Evolutionary conservation across 164 flowering plant species (phyloP), one percentile per base, ranked within the genome.

Genomic region (Stephania cephalantha): DNA sequence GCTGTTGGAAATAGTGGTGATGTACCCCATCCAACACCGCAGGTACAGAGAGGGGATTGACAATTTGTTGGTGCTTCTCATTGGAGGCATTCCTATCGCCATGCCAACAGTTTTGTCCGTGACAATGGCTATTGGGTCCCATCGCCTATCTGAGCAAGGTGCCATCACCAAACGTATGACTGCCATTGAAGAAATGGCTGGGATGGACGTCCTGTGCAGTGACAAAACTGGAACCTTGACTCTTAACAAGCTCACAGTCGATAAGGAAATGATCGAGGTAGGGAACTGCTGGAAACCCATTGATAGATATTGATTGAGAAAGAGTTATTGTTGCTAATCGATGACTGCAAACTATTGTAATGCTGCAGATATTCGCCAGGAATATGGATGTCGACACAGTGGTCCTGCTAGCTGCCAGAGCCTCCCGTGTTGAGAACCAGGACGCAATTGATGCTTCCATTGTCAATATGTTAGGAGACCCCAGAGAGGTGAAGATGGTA

Each of bases 151-250:
- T 2, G 75, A 93, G 78, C 98, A 93, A 76, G 98, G 98, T n/a
- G 98, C 98, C 79, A 91, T 93, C 74, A 93, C 98, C 44, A 91
- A 93, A 86, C 89, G 98, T 79, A 90, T 93, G 98, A 90, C 98
- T 13, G 98, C 98, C 75, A 93, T 93, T 68, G 97, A 93, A 78
- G 98, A 91, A 77, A 93, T 93, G 98, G 96, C 98, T 9, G 98
- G 98, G 1, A 91, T 93, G 96, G 98, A 93, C 75, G 92, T 93
- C 46, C 90, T 93, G 2, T 93, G 97, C 84, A 91, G 98, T 79
- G 98, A 93, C 82, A 93, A 93, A 77, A 93, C 98, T 5, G 98
- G 98, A 31, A 93, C 98, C 65, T 90, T 93, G 74, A 93, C 98
- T 67, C 94, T 93, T 61, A 93, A 91, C 85, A 89, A 90, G 86